These are phyloP conservation scores for Lipomyces orientalis DNA, from an alignment of 805 yeast genomes.

Conservation along the genomic window DNA sequence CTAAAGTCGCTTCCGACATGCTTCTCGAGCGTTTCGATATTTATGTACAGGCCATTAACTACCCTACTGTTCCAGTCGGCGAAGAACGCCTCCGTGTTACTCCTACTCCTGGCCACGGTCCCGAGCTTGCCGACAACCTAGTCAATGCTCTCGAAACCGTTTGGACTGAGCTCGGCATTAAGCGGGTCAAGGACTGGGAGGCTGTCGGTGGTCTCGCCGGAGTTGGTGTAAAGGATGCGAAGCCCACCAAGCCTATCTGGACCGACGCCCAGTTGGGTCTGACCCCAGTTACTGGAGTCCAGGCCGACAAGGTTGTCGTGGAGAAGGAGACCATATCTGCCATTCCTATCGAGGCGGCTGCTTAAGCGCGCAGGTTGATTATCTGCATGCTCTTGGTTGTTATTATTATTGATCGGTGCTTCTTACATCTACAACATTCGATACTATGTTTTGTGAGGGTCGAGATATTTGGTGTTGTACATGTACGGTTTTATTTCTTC, in stretches of 20 bases:
- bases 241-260: conserved; percentile 75
- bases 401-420: background rate
- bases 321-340: conserved; percentile 9
- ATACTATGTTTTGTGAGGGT: background rate
- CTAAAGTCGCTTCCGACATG: conserved; percentile 88
- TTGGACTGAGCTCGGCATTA: conserved; percentile 73
- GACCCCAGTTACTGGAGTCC: conserved; percentile 8
- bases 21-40: conserved; percentile 82
- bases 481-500: background rate
- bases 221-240: conserved; percentile 66
- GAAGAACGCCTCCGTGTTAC: conserved; percentile 95
- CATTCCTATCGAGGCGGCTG: conserved; percentile 29
- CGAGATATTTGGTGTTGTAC: background rate
- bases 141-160: conserved; percentile 80
- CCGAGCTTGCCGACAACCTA: conserved; percentile 74
- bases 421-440: background rate
- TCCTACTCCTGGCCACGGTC: conserved; percentile 97
- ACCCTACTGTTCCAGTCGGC: conserved; percentile 96
- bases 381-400: background rate
- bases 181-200: conserved; percentile 79
- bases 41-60: conserved; percentile 97
- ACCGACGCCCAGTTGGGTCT: conserved; percentile 72
- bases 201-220: conserved; percentile 87
- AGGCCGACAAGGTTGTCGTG: conserved; percentile 5
- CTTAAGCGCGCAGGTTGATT: conserved; percentile 15